These are phyloP conservation scores for Euphorbia neoarborescens DNA, from an alignment of 441 rosid species.

Conservation along the genomic window DNA sequence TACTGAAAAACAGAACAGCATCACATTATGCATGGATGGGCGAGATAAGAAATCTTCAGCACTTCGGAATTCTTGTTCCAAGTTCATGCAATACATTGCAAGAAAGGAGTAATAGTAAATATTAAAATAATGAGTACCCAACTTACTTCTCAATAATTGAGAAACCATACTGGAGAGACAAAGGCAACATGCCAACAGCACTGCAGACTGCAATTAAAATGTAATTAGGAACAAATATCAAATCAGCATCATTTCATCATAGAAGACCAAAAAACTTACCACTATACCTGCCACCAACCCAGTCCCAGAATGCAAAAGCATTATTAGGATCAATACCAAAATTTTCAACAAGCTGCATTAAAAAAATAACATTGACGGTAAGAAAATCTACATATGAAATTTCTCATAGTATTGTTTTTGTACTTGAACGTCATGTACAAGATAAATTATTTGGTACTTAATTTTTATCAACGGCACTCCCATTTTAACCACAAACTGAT, in stretches of 20 bases:
- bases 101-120: neutral
- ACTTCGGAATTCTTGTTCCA: neutral
- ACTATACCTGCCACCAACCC: conserved; percentile 99
- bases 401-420: neutral
- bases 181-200: conserved; percentile 92
- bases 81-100: neutral
- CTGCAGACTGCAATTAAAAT: conserved; percentile 72
- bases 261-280: conserved; percentile 45
- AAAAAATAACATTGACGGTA: conserved; percentile 4
- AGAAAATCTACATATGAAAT: neutral
- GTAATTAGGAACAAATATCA: conserved; percentile 19
- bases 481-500: neutral
- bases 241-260: conserved; percentile 11
- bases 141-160: conserved; percentile 79
- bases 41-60: neutral
- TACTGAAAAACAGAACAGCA: neutral
- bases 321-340: conserved; percentile 93
- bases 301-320: conserved; percentile 97
- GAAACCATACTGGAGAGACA: conserved; percentile 89
- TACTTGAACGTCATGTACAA: neutral
- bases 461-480: neutral
- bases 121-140: conserved; percentile 24
- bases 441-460: neutral
- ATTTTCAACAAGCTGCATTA: conserved; percentile 78
- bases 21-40: neutral